Conservation (phyloP, 257 asterid species). For the Scutellaria barbata region DNA sequence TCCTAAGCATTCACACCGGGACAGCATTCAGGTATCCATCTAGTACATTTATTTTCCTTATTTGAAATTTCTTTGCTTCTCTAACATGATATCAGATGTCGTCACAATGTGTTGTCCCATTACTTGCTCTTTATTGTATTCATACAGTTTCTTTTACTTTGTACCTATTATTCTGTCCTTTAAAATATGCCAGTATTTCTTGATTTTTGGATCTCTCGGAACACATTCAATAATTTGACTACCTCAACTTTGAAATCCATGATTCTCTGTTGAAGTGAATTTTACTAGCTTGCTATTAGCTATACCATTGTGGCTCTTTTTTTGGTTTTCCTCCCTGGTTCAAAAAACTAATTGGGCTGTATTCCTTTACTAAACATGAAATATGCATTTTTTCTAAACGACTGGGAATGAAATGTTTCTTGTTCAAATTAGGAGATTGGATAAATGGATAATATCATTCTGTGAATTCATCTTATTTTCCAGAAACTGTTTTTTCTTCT, state of each 20-base stretch:
- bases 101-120: not conserved
- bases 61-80: slow-evolving; percentile 21
- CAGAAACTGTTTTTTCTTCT: slow-evolving; percentile 27
- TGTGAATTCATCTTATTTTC: slow-evolving; percentile 14
- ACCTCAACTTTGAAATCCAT: slow-evolving; percentile 1
- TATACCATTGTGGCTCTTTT: not conserved
- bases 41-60: slow-evolving; percentile 29
- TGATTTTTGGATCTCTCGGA: not conserved
- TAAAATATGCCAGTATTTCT: not conserved
- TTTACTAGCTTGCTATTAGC: slow-evolving; percentile 1
- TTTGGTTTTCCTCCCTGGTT: not conserved
- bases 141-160: slow-evolving; percentile 3
- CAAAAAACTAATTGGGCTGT: not conserved
- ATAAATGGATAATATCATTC: slow-evolving; percentile 2
- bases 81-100: not conserved
- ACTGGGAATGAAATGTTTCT: not conserved
- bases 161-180: not conserved
- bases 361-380: not conserved
- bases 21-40: slow-evolving; percentile 72
- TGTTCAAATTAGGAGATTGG: slow-evolving; percentile 13
- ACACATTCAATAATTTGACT: slow-evolving; percentile 11
- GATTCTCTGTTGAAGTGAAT: not conserved
- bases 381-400: not conserved
- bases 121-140: slow-evolving; percentile 10
- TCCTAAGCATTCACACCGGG: slow-evolving; percentile 61